These are phyloP conservation scores for Crithidia bombi DNA, from an alignment of 208 protist genomes.

Conservation along the genomic window DNA sequence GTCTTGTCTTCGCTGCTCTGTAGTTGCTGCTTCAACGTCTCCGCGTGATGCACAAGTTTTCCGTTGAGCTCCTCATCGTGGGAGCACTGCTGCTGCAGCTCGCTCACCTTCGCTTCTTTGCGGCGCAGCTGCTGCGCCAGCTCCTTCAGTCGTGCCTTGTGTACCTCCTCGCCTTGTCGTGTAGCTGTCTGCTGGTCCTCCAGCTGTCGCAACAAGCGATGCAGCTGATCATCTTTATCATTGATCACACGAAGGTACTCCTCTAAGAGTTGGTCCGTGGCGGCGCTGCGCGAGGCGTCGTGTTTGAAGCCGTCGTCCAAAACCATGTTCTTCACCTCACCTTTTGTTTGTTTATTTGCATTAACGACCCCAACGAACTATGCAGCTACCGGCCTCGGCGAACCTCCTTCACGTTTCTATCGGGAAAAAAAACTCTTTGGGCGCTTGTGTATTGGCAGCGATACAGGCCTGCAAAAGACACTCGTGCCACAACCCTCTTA, in stretches of 20 bases:
- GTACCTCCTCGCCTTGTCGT: slow-evolving; percentile 36
- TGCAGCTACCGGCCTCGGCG: background rate
- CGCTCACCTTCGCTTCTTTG: slow-evolving; percentile 27
- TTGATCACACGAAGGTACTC: slow-evolving; percentile 91
- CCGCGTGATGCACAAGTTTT: slow-evolving; percentile 41
- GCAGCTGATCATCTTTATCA: slow-evolving; percentile 82
- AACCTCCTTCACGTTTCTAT: no score
- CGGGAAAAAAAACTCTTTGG: no score
- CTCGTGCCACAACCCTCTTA: no score
- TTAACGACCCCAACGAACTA: background rate
- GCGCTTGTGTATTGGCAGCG: no score
- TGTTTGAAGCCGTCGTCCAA: slow-evolving; percentile 14
- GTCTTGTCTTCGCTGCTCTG: slow-evolving; percentile 19
- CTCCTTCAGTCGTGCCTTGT: slow-evolving; percentile 25
- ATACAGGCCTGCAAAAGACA: no score
- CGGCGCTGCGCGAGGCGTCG: slow-evolving; percentile 5
- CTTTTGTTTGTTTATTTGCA: background rate
- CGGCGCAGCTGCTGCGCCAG: slow-evolving; percentile 28
- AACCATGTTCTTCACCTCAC: slow-evolving; percentile 1
- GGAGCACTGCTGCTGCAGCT: slow-evolving; percentile 29
- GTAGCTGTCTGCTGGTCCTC: slow-evolving; percentile 46
- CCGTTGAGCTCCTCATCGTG: slow-evolving; percentile 41
- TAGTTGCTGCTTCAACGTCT: slow-evolving; percentile 42
- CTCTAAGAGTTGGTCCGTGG: slow-evolving; percentile 79
- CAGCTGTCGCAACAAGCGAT: slow-evolving; percentile 51